Evolutionary conservation across 2,329 filamentous ascomycete species (phyloP), one percentile per base, ranked within the genome.

Genomic region (Albifimbria verrucaria): DNA sequence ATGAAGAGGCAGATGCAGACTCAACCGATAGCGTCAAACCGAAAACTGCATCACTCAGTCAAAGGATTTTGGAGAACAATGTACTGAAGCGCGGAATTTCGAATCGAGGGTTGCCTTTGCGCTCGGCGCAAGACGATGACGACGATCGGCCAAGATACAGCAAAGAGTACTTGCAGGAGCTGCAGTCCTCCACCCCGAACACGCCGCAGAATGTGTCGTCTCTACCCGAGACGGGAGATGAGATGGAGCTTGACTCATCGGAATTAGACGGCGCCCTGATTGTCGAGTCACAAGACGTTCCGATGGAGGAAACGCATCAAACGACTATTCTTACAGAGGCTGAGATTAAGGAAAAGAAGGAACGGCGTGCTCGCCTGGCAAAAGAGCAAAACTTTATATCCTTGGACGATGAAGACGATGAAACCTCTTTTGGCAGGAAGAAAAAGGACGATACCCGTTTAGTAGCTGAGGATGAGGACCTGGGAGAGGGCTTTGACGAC

Each of bases 401-500:
- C 0, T 73, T 90, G 0, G 77, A 83, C 52, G 82, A 80, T 28
- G 77, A 77, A n/a, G 79, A 80, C n/a, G 77, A 80, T 47, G 70
- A 72, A 25, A 71, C 74, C 20, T 65, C 65, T 24, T 24, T 18
- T 22, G 65, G 71, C 7, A 36, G 52, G 5, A 83, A 86, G 58
- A 83, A 86, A 62, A 84, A 88, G 58, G 81, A 83, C 28, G 81
- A 92, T 56, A 89, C 88, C 6, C 82, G 93, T 2, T 79, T 97
- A 2, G 81, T 92, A 6, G 82, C 80, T 42, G 92, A 97, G 28
- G 93, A 97, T 62, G 93, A 97, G 66, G 91, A 97, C 64, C 81
- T 97, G 0, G 90, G 89, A 36, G 94, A 97, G 72, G 92, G 92
- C 0, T 97, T 96, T 61, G 93, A 97, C 55, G 88, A 93, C 51